Evolutionary conservation across 2,329 filamentous ascomycete species (phyloP).

Genomic region (Pezicula carpinea): DNA sequence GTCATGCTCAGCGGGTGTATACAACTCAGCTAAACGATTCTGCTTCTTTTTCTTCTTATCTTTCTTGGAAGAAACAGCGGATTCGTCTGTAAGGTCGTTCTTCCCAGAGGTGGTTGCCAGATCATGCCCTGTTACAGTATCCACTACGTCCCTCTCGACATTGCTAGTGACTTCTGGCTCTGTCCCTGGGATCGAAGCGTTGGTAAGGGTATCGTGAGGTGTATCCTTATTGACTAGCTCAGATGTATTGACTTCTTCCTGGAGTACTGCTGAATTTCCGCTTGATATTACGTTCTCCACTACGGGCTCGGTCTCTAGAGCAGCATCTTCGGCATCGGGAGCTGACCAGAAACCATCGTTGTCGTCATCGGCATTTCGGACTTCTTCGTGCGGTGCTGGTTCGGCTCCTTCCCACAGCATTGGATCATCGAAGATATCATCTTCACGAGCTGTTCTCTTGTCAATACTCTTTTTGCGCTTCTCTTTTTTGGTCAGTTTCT

Average conservation of each 20-base stretch:
- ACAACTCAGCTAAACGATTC: not conserved
- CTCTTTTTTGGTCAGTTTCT: slow-evolving; percentile 33
- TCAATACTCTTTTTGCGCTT: slow-evolving; percentile 35
- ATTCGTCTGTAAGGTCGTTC: not conserved
- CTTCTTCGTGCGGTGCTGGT: slow-evolving; percentile 26
- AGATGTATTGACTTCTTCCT: no score
- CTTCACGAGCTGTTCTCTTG: slow-evolving; percentile 33
- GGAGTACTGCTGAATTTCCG: not conserved
- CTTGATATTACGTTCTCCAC: slow-evolving; percentile 1
- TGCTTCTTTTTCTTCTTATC: not conserved
- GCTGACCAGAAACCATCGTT: slow-evolving; percentile 31
- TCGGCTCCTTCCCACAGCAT: slow-evolving; percentile 40
- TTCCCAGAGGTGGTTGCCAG: no score
- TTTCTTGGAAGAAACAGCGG: slow-evolving; percentile 4
- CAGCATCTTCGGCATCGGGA: slow-evolving; percentile 14
- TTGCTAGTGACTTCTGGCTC: no score
- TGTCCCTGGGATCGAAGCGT: no score
- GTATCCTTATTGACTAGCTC: no score
- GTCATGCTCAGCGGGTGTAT: not conserved
- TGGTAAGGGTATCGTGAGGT: no score
- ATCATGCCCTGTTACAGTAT: no score
- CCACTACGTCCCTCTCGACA: no score
- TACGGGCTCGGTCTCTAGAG: slow-evolving; percentile 6
- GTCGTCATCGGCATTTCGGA: slow-evolving; percentile 16
- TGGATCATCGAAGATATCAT: slow-evolving; percentile 42